These are phyloP conservation scores for Ophiostoma australiae DNA, from an alignment of 2,329 filamentous ascomycete species.

Conservation along the genomic window DNA sequence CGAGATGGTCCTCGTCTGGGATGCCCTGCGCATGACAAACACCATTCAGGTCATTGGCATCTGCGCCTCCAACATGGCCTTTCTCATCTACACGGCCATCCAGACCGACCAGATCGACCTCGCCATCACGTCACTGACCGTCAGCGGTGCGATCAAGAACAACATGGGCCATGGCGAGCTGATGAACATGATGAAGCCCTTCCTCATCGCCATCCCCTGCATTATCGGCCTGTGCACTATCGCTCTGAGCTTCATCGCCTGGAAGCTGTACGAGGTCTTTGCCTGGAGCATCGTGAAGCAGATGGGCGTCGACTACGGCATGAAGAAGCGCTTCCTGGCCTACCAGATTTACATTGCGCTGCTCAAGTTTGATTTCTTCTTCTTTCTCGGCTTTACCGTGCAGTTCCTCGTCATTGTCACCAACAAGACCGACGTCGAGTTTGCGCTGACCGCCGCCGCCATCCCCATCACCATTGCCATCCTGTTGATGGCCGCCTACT, in stretches of 20 bases:
- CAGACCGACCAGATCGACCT: constrained; percentile 85
- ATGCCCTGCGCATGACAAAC: constrained; percentile 90
- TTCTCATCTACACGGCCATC: constrained; percentile 87
- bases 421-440: constrained; percentile 64
- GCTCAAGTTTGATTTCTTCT: constrained; percentile 99
- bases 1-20: constrained; percentile 82
- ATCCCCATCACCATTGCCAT: constrained; percentile 89
- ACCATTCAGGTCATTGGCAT: constrained; percentile 97
- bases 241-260: constrained; percentile 70
- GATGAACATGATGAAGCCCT: constrained; percentile 66
- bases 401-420: constrained; percentile 94
- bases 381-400: constrained; percentile 97
- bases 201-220: constrained; percentile 77
- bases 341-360: constrained; percentile 99
- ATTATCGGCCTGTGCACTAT: constrained; percentile 74
- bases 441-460: constrained; percentile 79
- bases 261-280: constrained; percentile 97
- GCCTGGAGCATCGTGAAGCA: constrained; percentile 99
- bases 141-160: constrained; percentile 40
- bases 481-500: constrained; percentile 76
- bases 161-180: constrained; percentile 42
- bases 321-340: constrained; percentile 93
- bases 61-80: constrained; percentile 83
- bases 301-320: constrained; percentile 91
- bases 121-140: constrained; percentile 57